phyloP scores from a whole-genome alignment of 306 rosid species.

The Begonia peltatifolia region DNA sequence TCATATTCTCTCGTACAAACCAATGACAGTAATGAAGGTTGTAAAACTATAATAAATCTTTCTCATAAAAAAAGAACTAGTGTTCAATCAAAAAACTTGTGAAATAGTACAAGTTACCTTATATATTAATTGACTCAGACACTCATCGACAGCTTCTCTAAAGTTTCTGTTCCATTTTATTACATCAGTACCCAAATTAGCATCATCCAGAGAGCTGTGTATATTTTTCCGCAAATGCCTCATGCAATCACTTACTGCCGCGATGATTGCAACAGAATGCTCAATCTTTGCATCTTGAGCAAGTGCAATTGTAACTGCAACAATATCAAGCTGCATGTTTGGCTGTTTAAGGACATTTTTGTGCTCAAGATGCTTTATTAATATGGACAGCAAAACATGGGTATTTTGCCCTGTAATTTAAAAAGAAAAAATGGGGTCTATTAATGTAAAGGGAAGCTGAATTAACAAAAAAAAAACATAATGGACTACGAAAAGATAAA shows the following conservation, averaged over 20 bases:
- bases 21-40: conserved; percentile 7
- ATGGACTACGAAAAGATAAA: not conserved
- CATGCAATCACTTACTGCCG: conserved; percentile 71
- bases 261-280: conserved; percentile 57
- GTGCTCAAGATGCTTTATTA: conserved; percentile 89
- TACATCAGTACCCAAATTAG: conserved; percentile 31
- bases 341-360: conserved; percentile 69
- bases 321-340: conserved; percentile 68
- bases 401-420: conserved; percentile 56
- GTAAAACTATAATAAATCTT: conserved; percentile 5
- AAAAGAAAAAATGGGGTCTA: not conserved
- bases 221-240: conserved; percentile 79
- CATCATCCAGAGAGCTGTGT: conserved; percentile 53
- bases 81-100: too few species aligned
- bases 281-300: conserved; percentile 54
- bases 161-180: conserved; percentile 57
- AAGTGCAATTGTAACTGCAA: conserved; percentile 62
- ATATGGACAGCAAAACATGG: conserved; percentile 63
- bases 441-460: too few species aligned
- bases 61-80: too few species aligned
- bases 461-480: not conserved
- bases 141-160: conserved; percentile 58
- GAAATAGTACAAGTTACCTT: conserved; percentile 31
- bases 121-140: conserved; percentile 66
- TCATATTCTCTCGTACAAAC: conserved; percentile 3